Base-by-base conservation (phyloP, 805 yeast species). In the Candida sanyiensis region DNA sequence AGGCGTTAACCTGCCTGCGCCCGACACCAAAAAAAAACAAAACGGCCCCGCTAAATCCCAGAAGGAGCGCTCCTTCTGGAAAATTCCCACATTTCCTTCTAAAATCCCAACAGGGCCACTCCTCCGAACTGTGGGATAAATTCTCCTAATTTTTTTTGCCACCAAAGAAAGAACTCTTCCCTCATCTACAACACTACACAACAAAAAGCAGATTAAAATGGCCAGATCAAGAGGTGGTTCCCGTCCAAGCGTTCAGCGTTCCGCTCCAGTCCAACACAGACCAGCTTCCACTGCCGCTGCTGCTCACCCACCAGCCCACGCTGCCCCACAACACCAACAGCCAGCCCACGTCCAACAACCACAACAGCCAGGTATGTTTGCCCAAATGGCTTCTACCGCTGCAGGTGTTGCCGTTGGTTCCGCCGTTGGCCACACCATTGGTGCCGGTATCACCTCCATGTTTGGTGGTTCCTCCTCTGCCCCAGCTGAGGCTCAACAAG, bases 331-430 rank as follows among this genome's bases (percentile, higher is more conserved):
- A 19, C 55, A 61, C n/a, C 57, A 62, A 47, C 54, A 80, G 48
- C 74, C 75, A 57, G 43, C 18, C n/a, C 78, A 73, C 58, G 72
- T 74, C 59, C 70, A 69, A 42, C 67, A 73, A 38, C 81, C 76
- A 28, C 58, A 56, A 52, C 76, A 72, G 54, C 97, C 97, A 34
- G 97, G 97, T 55, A 55, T 90, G 60, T 89, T 90, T 56, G 84
- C 90, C 44, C 95, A 93, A 68, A 93, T 93, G 98, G 97, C 97
- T 28, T 73, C 95, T 34, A 93, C 98, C 35, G 98, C 98, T 40
- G 98, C 97, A 35, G 98, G 98, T 80, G 98, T 93, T 32, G 98
- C 97, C 39, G 97, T 93, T 41, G 98, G 98, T 56, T 86, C 96
- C 37, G 82, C 97, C 45, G 80, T 90, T 39, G 98, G 98, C 46